Evolutionary conservation across 1,139 yeast species (phyloP).

Genomic region (Fermentozyma sake): DNA sequence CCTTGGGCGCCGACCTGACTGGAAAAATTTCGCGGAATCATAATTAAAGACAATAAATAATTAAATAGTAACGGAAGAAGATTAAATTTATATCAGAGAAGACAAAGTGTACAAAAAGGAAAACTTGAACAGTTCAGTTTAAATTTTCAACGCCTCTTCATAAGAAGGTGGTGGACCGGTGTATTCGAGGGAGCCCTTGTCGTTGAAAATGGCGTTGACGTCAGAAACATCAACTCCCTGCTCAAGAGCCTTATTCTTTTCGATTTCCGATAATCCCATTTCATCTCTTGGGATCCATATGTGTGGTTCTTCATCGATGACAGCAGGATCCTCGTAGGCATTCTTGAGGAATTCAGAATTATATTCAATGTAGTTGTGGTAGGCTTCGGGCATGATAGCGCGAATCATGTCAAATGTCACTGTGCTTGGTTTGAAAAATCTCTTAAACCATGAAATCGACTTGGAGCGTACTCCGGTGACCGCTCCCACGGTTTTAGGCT

Average conservation of each 20-base stretch:
- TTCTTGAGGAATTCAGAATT: slow-evolving; percentile 35
- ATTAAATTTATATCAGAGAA: too few species aligned
- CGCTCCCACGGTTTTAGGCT: slow-evolving; percentile 6
- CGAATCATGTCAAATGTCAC: slow-evolving; percentile 38
- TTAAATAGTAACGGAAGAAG: too few species aligned
- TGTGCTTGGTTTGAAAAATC: slow-evolving; percentile 39
- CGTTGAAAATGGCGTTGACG: slow-evolving; percentile 51
- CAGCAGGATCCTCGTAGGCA: slow-evolving; percentile 69
- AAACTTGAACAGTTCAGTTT: too few species aligned
- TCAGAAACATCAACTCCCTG: slow-evolving; percentile 56
- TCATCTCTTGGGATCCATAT: slow-evolving; percentile 70
- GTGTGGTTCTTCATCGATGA: slow-evolving; percentile 56
- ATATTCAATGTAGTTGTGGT: slow-evolving; percentile 42
- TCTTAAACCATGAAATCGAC: slow-evolving; percentile 26
- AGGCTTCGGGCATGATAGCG: slow-evolving; percentile 34
- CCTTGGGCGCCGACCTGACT: too few species aligned
- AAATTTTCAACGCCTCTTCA: slow-evolving; percentile 40
- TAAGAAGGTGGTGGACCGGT: slow-evolving; percentile 63
- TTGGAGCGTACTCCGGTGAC: slow-evolving; percentile 9
- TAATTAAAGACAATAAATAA: too few species aligned
- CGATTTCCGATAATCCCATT: slow-evolving; percentile 62
- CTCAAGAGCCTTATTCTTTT: slow-evolving; percentile 54
- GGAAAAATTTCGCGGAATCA: too few species aligned
- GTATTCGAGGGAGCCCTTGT: slow-evolving; percentile 49
- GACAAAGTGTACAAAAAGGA: too few species aligned